Evolutionary conservation across 2,329 filamentous ascomycete species (phyloP).

Genomic region (Blumeriella jaapii): DNA sequence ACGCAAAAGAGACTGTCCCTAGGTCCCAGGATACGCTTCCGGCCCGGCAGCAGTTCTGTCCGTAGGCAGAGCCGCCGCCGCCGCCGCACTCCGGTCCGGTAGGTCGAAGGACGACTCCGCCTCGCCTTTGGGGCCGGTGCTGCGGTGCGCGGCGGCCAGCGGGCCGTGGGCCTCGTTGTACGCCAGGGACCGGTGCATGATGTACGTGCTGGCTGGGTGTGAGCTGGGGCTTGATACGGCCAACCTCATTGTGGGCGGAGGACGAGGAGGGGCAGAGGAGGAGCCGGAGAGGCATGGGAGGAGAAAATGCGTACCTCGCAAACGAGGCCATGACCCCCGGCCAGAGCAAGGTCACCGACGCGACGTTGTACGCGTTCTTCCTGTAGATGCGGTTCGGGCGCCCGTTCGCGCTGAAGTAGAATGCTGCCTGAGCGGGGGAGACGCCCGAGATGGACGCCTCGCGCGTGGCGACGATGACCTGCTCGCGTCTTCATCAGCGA

Average conservation of each 20-base stretch:
- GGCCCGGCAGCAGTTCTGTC: no score
- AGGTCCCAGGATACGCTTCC: slow-evolving; percentile 2
- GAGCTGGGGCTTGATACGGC: not conserved
- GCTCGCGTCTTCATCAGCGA: not conserved
- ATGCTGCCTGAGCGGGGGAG: slow-evolving; percentile 19
- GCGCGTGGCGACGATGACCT: slow-evolving; percentile 36
- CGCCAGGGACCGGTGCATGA: slow-evolving; percentile 28
- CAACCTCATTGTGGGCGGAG: no score
- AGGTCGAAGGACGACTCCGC: slow-evolving; percentile 12
- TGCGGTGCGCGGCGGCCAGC: slow-evolving; percentile 15
- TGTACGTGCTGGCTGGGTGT: slow-evolving; percentile 22
- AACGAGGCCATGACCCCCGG: slow-evolving; percentile 37
- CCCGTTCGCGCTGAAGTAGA: slow-evolving; percentile 27
- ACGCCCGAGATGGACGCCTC: slow-evolving; percentile 35
- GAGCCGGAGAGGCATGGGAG: not conserved
- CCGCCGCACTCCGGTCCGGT: not conserved
- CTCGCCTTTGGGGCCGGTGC: slow-evolving; percentile 8
- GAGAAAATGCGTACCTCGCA: slow-evolving; percentile 30
- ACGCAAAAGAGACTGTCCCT: not conserved
- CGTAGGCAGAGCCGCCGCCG: no score
- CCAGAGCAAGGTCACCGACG: slow-evolving; percentile 42
- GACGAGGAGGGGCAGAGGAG: no score
- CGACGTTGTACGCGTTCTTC: slow-evolving; percentile 38
- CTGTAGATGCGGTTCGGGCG: slow-evolving; percentile 33
- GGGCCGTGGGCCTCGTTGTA: slow-evolving; percentile 27